Conservation (phyloP, 768 basidiomycete genomes). For the Phylloporus scabripes region DNA sequence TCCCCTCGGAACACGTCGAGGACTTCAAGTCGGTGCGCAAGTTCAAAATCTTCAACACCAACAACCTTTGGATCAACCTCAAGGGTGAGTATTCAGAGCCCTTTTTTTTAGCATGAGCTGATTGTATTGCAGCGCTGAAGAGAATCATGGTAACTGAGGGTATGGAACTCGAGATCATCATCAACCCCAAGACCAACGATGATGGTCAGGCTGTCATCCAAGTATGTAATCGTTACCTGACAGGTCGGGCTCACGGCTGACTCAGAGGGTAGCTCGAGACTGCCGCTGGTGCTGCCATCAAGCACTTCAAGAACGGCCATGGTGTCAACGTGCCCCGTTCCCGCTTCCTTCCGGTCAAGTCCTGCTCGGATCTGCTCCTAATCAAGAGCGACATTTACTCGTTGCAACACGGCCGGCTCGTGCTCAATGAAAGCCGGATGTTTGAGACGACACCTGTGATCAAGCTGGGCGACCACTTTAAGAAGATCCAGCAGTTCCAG, state of each 20-base stretch:
- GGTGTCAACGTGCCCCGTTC: conserved; percentile 71
- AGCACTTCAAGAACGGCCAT: conserved; percentile 60
- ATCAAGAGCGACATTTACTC: conserved; percentile 70
- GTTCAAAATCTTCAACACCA: conserved; percentile 80
- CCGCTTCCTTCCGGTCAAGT: conserved; percentile 65
- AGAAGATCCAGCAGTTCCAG: conserved; percentile 68
- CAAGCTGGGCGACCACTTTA: conserved; percentile 74
- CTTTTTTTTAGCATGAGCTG: background rate
- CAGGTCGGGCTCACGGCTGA: background rate
- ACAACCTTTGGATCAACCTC: conserved; percentile 57
- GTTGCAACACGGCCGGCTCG: conserved; percentile 61
- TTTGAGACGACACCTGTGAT: conserved; percentile 65
- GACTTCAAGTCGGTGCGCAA: conserved; percentile 72
- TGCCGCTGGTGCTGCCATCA: conserved; percentile 71
- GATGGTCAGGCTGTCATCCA: conserved; percentile 68
- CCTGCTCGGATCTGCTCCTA: conserved; percentile 57
- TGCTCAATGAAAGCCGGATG: conserved; percentile 54
- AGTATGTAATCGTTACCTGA: conserved; percentile 23
- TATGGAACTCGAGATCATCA: conserved; percentile 76
- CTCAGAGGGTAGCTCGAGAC: conserved; percentile 51
- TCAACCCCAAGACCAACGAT: conserved; percentile 66
- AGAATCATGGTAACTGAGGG: conserved; percentile 61
- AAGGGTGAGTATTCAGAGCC: conserved; percentile 29
- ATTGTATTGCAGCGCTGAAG: conserved; percentile 51
- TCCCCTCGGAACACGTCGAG: conserved; percentile 64